Percentiles rank a stretch among this genome's conserved stretches.
phyloP scores from a whole-genome alignment of 805 yeast species.

The Candida saitoana region DNA sequence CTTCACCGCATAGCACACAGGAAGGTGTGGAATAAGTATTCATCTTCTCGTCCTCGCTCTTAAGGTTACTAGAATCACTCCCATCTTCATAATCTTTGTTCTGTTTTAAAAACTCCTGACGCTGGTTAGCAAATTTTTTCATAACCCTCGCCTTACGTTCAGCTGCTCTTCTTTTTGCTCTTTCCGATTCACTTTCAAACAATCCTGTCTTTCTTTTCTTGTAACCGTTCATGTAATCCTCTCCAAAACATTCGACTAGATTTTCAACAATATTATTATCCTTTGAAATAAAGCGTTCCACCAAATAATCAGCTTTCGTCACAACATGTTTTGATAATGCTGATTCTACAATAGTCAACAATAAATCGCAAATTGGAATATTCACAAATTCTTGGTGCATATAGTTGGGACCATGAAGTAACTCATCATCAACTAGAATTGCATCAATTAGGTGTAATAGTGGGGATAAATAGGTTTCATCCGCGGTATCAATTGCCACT shows the following conservation, averaged over 20 bases:
- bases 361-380: conserved; percentile 53
- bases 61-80: conserved; percentile 4
- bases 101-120: conserved; percentile 39
- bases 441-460: conserved; percentile 71
- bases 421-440: conserved; percentile 48
- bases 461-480: conserved; percentile 54
- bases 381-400: conserved; percentile 44
- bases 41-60: conserved; percentile 9
- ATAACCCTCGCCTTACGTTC: conserved; percentile 59
- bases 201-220: conserved; percentile 38
- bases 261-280: conserved; percentile 49
- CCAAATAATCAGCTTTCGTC: conserved; percentile 53
- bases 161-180: conserved; percentile 53
- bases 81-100: conserved; percentile 22
- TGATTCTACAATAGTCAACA: conserved; percentile 50
- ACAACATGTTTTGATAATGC: conserved; percentile 46
- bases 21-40: conserved; percentile 22
- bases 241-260: conserved; percentile 55
- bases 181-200: conserved; percentile 53
- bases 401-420: conserved; percentile 34
- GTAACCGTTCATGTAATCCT: conserved; percentile 46
- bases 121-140: conserved; percentile 57
- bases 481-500: conserved; percentile 45
- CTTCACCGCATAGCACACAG: conserved; percentile 61
- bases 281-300: conserved; percentile 48